Evolutionary conservation across 768 basidiomycete genomes (phyloP).

Genomic region (Wakefieldia striispora): DNA sequence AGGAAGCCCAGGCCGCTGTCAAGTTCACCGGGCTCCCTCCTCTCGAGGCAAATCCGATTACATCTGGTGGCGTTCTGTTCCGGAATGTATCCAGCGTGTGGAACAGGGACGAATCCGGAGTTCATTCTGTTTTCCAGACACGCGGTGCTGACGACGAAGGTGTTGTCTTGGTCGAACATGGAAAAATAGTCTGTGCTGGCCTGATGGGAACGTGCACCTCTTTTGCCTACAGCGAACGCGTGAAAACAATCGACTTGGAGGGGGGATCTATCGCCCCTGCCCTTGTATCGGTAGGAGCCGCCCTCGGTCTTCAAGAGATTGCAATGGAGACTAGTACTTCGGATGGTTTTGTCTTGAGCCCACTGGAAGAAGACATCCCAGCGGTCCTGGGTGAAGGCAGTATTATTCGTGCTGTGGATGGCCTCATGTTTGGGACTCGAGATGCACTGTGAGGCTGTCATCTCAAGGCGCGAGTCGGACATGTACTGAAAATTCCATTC

Average conservation of each 20-base stretch:
- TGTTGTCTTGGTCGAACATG: constrained; percentile 50
- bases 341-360: constrained; percentile 62
- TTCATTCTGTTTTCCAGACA: constrained; percentile 15
- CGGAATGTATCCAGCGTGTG: constrained; percentile 46
- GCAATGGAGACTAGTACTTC: constrained; percentile 57
- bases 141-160: constrained; percentile 14
- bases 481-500: constrained; percentile 4
- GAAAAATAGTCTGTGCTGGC: constrained; percentile 51
- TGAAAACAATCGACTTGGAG: constrained; percentile 45
- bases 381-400: constrained; percentile 35
- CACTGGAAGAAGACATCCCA: constrained; percentile 34
- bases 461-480: background rate
- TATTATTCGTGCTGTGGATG: constrained; percentile 63
- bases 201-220: constrained; percentile 6
- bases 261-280: constrained; percentile 65
- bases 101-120: constrained; percentile 21
- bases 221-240: constrained; percentile 8
- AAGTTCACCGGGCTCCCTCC: constrained; percentile 71
- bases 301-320: constrained; percentile 71
- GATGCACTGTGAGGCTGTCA: constrained; percentile 42
- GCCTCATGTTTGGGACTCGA: constrained; percentile 52
- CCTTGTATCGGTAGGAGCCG: constrained; percentile 60
- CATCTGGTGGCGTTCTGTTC: constrained; percentile 46
- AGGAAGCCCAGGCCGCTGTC: constrained; percentile 57
- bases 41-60: constrained; percentile 39